Base-by-base conservation (phyloP, 495 filamentous ascomycete genomes). In the Aspergillus heteromorphus region DNA sequence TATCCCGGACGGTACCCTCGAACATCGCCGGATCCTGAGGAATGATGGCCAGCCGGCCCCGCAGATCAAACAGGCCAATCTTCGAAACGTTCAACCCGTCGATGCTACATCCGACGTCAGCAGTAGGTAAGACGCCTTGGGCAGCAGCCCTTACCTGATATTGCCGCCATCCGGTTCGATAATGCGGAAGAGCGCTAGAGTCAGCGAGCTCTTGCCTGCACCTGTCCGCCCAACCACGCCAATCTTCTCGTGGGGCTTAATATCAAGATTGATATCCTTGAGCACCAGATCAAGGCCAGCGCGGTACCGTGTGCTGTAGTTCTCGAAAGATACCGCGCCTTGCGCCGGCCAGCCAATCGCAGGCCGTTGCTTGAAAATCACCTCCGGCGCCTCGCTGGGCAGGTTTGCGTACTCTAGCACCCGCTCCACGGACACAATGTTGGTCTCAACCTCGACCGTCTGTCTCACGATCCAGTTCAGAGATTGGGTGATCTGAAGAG, bases 401-500 rank as follows among this genome's bases (percentile, higher is more conserved):
- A 97, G 82, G 57, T 82, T 82, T 52, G 93, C 89, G 69, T 99
- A 99, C 72, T 99, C 95, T 54, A 97, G 85, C 40, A 97, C 90
- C 55, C 95, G 87, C 80, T 99, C 95, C 50, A 99, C 95, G 10
- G 95, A 96, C 53, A 99, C 92, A 57, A 97, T 97, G 72, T 99
- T 99, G 34, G 93, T 97, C 77, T 99, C 95, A 27, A 97, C 95
- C 72, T 99, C 95, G 14, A 99, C 95, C 4, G 93, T 96, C 74
- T 99, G 95, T 50, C 95, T 87, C 42, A 99, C 95, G 62, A 99
- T 97, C 93, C 93, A 99, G 75, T 99, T 99, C 56, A 99, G 78
- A n/a, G 92, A 95, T 64, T 90, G 87, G 17, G 95, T 99, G 65
- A 97, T 97, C 73, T 96, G 89, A 57, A 99, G 79, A 45, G 91